phyloP scores from a whole-genome alignment of 306 rosid genomes.

The Cucurbita argyrosperma region DNA sequence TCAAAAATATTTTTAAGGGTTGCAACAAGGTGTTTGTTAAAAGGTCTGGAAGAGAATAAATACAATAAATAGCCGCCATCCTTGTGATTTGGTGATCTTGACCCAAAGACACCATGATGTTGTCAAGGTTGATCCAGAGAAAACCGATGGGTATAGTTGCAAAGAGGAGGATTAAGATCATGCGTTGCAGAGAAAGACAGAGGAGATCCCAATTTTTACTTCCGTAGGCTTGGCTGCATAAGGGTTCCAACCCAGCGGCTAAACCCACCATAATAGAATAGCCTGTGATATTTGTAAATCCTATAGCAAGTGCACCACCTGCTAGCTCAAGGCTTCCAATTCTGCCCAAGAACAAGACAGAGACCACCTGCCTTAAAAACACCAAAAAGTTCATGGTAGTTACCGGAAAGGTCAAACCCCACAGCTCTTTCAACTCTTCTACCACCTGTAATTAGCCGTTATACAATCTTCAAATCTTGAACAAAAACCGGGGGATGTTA shows the following conservation, averaged over 20 bases:
- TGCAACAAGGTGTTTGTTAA: slow-evolving; percentile 55
- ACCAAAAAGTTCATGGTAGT: slow-evolving; percentile 64
- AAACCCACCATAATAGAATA: slow-evolving; percentile 84
- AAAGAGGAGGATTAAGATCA: slow-evolving; percentile 57
- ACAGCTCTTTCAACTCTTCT: slow-evolving; percentile 65
- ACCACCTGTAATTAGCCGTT: slow-evolving; percentile 23
- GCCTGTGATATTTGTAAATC: slow-evolving; percentile 95
- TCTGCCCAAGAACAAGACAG: slow-evolving; percentile 62
- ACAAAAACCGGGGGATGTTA: background rate
- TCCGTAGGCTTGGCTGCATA: slow-evolving; percentile 82
- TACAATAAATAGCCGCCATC: slow-evolving; percentile 58
- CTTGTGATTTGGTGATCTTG: slow-evolving; percentile 51
- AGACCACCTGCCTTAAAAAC: slow-evolving; percentile 56
- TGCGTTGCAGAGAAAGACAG: slow-evolving; percentile 56
- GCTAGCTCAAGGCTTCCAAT: slow-evolving; percentile 89
- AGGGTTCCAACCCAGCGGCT: slow-evolving; percentile 86
- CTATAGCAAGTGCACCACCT: slow-evolving; percentile 88
- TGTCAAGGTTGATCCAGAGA: slow-evolving; percentile 59
- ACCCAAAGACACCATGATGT: slow-evolving; percentile 62
- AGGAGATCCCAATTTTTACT: slow-evolving; percentile 68
- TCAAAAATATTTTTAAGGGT: slow-evolving; percentile 54
- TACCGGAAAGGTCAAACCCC: slow-evolving; percentile 66
- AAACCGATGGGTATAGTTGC: slow-evolving; percentile 60
- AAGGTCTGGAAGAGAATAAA: slow-evolving; percentile 73
- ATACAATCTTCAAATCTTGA: background rate